phyloP scores from a whole-genome alignment of 2,329 filamentous ascomycete genomes.

The Colletotrichum truncatum region DNA sequence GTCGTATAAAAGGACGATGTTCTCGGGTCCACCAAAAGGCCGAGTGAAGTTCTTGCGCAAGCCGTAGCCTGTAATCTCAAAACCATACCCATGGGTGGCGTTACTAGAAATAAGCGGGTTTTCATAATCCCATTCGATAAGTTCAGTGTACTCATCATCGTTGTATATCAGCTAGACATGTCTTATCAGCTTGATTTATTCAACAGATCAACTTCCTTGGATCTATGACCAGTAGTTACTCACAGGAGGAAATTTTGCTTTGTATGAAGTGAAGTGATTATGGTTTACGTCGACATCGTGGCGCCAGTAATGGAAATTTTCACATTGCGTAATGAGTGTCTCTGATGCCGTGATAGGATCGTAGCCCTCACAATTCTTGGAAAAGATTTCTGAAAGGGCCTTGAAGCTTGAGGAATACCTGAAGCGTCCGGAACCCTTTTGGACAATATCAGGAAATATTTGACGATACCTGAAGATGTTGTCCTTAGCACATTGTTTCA shows the following conservation, averaged over 20 bases:
- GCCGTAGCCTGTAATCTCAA: slow-evolving; percentile 60
- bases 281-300: slow-evolving; percentile 57
- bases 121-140: slow-evolving; percentile 60
- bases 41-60: slow-evolving; percentile 54
- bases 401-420: slow-evolving; percentile 50
- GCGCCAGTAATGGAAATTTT: slow-evolving; percentile 57
- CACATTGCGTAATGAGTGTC: slow-evolving; percentile 45
- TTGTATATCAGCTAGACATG: too few species aligned
- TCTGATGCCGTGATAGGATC: slow-evolving; percentile 45
- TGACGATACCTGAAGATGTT: slow-evolving; percentile 54
- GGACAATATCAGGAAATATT: slow-evolving; percentile 54
- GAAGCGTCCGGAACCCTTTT: slow-evolving; percentile 48
- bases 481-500: not conserved
- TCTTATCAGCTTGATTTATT: slow-evolving; percentile 37
- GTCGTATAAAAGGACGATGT: slow-evolving; percentile 67
- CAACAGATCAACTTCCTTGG: slow-evolving; percentile 51
- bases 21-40: slow-evolving; percentile 62
- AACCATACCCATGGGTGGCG: slow-evolving; percentile 49
- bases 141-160: slow-evolving; percentile 52
- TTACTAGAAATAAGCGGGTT: slow-evolving; percentile 52
- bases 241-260: slow-evolving; percentile 51
- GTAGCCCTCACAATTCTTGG: slow-evolving; percentile 51
- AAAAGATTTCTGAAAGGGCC: slow-evolving; percentile 53
- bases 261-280: slow-evolving; percentile 58
- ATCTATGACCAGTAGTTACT: slow-evolving; percentile 32